These are phyloP conservation scores for Fusarium hainanense DNA, from an alignment of 2,329 filamentous ascomycete species.

Conservation along the genomic window DNA sequence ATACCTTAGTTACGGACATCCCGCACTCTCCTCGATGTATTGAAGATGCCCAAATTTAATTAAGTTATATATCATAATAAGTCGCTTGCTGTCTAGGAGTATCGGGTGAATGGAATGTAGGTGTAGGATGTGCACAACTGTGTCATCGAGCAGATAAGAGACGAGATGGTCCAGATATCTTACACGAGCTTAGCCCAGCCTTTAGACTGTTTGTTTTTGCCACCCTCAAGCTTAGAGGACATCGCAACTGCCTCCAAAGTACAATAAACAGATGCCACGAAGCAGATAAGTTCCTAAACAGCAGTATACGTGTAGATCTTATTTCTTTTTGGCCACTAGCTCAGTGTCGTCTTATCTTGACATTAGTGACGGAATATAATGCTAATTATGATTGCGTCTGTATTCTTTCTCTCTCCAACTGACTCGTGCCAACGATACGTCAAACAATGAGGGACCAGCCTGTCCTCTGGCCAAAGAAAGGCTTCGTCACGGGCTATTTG, in stretches of 20 bases:
- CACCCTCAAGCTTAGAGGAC: background rate
- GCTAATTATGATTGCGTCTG: background rate
- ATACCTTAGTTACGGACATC: background rate
- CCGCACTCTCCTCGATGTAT: no score
- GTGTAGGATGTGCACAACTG: background rate
- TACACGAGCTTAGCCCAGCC: background rate
- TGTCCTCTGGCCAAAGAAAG: background rate
- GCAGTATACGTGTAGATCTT: background rate
- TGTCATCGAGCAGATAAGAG: background rate
- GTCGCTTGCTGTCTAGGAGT: no score
- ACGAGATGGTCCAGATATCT: background rate
- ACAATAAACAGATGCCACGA: no score
- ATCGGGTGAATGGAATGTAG: background rate
- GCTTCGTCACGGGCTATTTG: background rate
- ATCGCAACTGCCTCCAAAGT: no score
- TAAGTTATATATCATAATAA: no score
- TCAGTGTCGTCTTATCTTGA: background rate
- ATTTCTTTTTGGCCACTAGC: background rate
- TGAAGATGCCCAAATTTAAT: accelerated
- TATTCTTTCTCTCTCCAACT: background rate
- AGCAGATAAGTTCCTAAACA: background rate
- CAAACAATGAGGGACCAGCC: no score
- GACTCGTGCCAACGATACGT: no score
- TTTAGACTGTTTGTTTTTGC: no score
- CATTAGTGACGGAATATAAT: background rate